Conservation (phyloP, 108 stramenopile species). For the Skeletonema marinoi region DNA sequence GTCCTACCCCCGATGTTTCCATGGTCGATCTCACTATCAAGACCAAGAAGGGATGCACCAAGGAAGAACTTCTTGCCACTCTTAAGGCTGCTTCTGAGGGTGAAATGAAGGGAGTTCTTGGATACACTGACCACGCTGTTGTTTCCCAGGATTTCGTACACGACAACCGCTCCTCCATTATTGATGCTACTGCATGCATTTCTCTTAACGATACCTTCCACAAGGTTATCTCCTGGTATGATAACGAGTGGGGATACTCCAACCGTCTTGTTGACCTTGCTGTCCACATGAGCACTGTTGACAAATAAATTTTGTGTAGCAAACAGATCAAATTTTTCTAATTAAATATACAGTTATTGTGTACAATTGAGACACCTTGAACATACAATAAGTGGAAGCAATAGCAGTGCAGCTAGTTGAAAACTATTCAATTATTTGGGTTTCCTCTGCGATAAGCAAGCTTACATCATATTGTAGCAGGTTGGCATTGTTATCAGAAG, state of each 20-base stretch:
- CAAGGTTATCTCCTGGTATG: slow-evolving; percentile 99
- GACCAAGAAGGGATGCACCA: slow-evolving; percentile 85
- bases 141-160: slow-evolving; percentile 96
- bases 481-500: too few species aligned
- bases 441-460: too few species aligned
- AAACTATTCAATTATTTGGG: too few species aligned
- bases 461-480: too few species aligned
- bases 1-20: slow-evolving; percentile 95
- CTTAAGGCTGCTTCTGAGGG: slow-evolving; percentile 93
- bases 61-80: slow-evolving; percentile 89
- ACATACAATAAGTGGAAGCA: too few species aligned
- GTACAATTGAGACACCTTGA: too few species aligned
- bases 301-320: slow-evolving; percentile 23
- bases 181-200: slow-evolving; percentile 94
- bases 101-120: slow-evolving; percentile 92
- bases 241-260: slow-evolving; percentile 96
- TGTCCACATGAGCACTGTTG: slow-evolving; percentile 66
- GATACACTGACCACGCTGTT: slow-evolving; percentile 92
- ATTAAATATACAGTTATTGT: neutral
- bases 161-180: slow-evolving; percentile 83
- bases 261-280: slow-evolving; percentile 94
- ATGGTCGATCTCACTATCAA: slow-evolving; percentile 96
- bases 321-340: neutral
- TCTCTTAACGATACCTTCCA: slow-evolving; percentile 93
- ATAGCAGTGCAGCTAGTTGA: too few species aligned